Evolutionary conservation across 83 land plant species (phyloP), one percentile per base, ranked within the genome.

Genomic region (Thuja plicata): DNA sequence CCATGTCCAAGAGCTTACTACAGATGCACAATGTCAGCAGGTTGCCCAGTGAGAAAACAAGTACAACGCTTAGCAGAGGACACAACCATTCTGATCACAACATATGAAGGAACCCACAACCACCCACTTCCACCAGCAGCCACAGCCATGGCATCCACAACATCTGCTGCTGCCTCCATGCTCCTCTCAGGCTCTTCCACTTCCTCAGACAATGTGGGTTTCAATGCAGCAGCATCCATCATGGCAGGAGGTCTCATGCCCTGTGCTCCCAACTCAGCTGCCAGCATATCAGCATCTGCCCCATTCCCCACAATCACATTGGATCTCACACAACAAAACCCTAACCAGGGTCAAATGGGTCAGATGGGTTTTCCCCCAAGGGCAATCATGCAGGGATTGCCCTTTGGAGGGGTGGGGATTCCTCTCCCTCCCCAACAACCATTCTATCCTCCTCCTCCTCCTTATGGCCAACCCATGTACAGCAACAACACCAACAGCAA

Each of bases 51-150:
- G 34, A 88, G 95, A 30, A 94, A 93, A 71, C 92, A 94, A 94
- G 96, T 95, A 50, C 97, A 95, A 89, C 90, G 97, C 74, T 91
- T 94, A 76, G 91, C 91, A 0, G 94, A 95, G 48, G 97, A 94
- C 88, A 90, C 48, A 86, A 89, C 94, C 17, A 92, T 95, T 66
- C 87, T 95, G 70, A 92, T 94, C 35, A 95, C 95, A 5, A 95
- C 97, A 34, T 95, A 95, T 76, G 95, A 95, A 82, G 97, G 97
- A 74, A 92, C 70, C 10, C 97, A 95, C 89, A 93, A 95, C 94
- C 97, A 95, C 80, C 94, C 93, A 16, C 93, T 95, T 19, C 94
- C 95, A 0, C 84, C 93, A 34, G 92, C 94, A 32, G 95, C 95
- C 86, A 91, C 89, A 21, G 94, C 93, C 37, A 92, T 92, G 94